Conservation (phyloP, 176 grass and related monocot species). For the sorghum (Sorghum bicolor) region Sorghum_bicolor_NCBIv3 NC_012874.2:65022001-65022500, state of each 20-base stretch:
- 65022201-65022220: not conserved
- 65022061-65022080: not conserved
- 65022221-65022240: not conserved
- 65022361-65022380: not conserved
- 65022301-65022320: not conserved
- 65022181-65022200: not conserved
- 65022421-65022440: constrained; percentile 29
- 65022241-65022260: not conserved
- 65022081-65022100: no score
- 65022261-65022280: constrained; percentile 1
- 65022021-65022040: no score
- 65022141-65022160: not conserved
- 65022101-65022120: not conserved
- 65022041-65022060: not conserved
- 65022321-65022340: not conserved
- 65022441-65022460: constrained; percentile 10
- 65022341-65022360: not conserved
- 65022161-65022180: not conserved
- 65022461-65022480: constrained; percentile 10
- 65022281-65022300: not conserved
- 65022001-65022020: no score
- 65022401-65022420: constrained; percentile 5
- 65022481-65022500: not conserved
- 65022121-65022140: constrained; percentile 9
- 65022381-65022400: constrained; percentile 9